Evolutionary conservation across 495 filamentous ascomycete genomes (phyloP).

Genomic region (Chaetomium tenue): DNA sequence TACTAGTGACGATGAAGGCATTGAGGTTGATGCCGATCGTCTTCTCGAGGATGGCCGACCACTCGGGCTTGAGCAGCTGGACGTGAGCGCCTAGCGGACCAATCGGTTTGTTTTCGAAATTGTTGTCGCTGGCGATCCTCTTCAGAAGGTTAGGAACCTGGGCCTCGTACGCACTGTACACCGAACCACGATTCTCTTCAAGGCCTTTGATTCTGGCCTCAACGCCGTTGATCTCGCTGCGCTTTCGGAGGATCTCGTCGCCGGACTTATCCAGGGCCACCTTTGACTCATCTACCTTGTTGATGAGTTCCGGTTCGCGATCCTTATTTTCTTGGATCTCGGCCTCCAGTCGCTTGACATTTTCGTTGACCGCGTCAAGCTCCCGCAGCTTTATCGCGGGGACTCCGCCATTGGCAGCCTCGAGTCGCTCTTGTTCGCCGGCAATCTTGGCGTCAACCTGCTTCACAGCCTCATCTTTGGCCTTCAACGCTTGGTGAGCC

Average conservation of each 20-base stretch:
- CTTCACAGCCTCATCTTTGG: constrained; percentile 37
- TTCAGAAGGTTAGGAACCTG: constrained; percentile 62
- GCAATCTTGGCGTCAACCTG: constrained; percentile 41
- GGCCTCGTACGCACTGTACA: constrained; percentile 54
- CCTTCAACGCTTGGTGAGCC: constrained; percentile 42
- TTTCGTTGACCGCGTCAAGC: constrained; percentile 51
- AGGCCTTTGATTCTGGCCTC: constrained; percentile 39
- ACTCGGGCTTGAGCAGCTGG: constrained; percentile 71
- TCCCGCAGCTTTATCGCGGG: constrained; percentile 40
- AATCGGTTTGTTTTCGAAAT: constrained; percentile 69
- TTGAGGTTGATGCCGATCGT: constrained; percentile 62
- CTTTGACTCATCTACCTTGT: constrained; percentile 36
- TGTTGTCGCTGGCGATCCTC: constrained; percentile 62
- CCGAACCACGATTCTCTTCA: constrained; percentile 33
- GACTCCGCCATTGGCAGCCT: constrained; percentile 54
- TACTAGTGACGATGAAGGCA: constrained; percentile 77
- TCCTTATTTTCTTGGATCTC: constrained; percentile 40
- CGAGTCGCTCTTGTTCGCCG: constrained; percentile 46
- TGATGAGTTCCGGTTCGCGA: constrained; percentile 34
- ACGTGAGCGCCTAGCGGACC: constrained; percentile 81
- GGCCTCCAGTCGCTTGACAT: constrained; percentile 44
- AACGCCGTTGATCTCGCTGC: constrained; percentile 51
- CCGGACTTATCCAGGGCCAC: constrained; percentile 44
- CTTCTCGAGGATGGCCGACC: constrained; percentile 80
- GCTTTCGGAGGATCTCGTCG: constrained; percentile 43